Base-by-base conservation (phyloP, 352 stramenopile genomes). In the Pythium dissotocum region DNA sequence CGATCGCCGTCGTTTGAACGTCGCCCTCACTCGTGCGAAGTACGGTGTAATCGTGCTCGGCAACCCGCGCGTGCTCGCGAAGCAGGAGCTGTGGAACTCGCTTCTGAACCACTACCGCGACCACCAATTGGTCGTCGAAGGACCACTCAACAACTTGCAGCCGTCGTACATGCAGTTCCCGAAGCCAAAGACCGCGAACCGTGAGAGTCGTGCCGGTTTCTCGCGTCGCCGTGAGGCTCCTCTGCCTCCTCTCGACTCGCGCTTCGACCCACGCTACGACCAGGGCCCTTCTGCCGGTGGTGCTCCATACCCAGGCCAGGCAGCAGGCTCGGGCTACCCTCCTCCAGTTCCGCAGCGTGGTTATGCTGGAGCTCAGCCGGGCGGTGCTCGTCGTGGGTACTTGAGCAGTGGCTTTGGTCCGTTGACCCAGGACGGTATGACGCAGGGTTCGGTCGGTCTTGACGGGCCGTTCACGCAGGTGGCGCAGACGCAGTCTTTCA, bases 11-110 rank as follows among this genome's bases (percentile, higher is more conserved):
- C 97, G 98, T 76, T 78, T 99, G 62, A 99, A 99, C 82, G 98
- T 99, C 2, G 98, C 98, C 44, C 85, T 99, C 12, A 99, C 98
- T 16, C 87, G 98, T 51, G 98, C 98, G 46, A 98, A 98, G 79
- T 98, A 99, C 67, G 98, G 98, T n/a, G 84, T 99, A 6, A 98
- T 99, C 70, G 77, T 99, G 13, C 76, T 99, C 8, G 98, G 98
- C 26, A 99, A 99, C 77, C 95, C 97, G 44, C 91, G 95, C 58
- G 97, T 99, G 35, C 79, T 99, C 64, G 96, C 95, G 4, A 99
- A 99, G 77, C 97, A 99, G 72, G 77, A 84, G 30, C 87, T 99
- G 9, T 99, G 98, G 97, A 97, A 98, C 65, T 89, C 79, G 12
- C 81, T 99, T 24, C 68, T 99, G 49, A 93, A 98, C 58, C 97